Percentiles rank a stretch among this genome's conserved stretches.
These are phyloP conservation scores for Ustilago xerochloae DNA, from an alignment of 1,284 basidiomycete species.

Conservation along the genomic window DNA sequence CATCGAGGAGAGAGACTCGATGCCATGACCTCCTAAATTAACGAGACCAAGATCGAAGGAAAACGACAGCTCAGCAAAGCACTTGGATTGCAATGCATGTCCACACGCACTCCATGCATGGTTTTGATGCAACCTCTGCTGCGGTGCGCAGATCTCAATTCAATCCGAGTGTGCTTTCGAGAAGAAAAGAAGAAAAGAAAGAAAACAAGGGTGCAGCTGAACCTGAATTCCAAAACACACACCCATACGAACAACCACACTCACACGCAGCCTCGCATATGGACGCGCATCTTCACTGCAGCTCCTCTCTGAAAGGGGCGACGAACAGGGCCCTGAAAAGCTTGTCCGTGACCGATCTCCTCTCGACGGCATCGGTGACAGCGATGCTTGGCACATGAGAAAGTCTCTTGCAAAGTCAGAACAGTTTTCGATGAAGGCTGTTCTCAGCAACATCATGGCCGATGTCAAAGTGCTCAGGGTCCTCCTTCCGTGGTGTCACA, in stretches of 20 bases:
- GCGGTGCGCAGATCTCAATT: constrained; percentile 3
- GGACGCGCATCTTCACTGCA: too few species aligned
- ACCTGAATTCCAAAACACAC: constrained; percentile 14
- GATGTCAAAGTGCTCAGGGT: too few species aligned
- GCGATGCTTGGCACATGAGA: too few species aligned
- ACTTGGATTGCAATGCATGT: not conserved
- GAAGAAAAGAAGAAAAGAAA: constrained; percentile 8
- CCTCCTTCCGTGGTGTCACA: too few species aligned
- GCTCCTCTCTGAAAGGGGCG: too few species aligned
- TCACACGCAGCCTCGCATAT: not conserved
- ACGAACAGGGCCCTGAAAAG: too few species aligned
- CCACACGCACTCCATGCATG: constrained; percentile 2
- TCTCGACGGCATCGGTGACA: too few species aligned
- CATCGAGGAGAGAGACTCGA: not conserved
- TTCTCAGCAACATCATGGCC: too few species aligned
- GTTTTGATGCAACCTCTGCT: constrained; percentile 1
- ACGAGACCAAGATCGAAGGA: not conserved
- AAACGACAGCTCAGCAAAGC: not conserved
- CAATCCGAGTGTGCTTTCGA: not conserved
- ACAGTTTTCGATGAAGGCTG: too few species aligned
- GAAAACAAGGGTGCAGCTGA: constrained; percentile 19
- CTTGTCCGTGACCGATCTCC: too few species aligned
- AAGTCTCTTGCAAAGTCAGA: too few species aligned
- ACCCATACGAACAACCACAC: not conserved
- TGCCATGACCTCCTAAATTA: too few species aligned